Conservation (phyloP, 768 basidiomycete species). For the Naematelia aurantialba region DNA sequence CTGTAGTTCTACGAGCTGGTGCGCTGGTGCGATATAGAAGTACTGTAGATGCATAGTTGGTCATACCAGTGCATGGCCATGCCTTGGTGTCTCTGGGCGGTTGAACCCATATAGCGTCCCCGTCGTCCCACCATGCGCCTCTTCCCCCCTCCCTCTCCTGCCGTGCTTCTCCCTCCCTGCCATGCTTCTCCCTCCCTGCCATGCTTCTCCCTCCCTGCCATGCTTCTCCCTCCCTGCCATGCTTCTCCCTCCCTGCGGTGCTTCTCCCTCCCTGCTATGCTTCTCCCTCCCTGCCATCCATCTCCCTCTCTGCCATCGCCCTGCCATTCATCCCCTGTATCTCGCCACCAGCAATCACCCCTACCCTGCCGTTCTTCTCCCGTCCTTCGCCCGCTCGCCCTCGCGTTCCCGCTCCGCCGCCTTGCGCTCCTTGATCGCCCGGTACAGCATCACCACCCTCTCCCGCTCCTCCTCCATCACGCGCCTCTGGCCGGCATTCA, state of each 20-base stretch:
- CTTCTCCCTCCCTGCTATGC: background rate
- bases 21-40: too few relatives aligned
- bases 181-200: background rate
- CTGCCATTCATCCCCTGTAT: too few relatives aligned
- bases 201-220: background rate
- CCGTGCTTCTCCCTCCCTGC: background rate
- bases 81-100: background rate
- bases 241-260: background rate
- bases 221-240: background rate
- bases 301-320: too few relatives aligned
- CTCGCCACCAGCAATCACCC: too few relatives aligned
- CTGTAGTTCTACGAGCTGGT: too few relatives aligned
- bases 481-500: constrained; percentile 43
- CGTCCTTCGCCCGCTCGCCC: background rate
- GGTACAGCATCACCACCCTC: constrained; percentile 44
- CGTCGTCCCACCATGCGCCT: background rate
- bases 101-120: background rate
- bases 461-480: constrained; percentile 48
- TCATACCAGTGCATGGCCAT: too few relatives aligned
- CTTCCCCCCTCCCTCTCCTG: background rate
- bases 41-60: too few relatives aligned
- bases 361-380: background rate
- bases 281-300: too few relatives aligned
- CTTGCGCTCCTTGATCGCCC: constrained; percentile 46
- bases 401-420: constrained; percentile 24